Base-by-base conservation (phyloP, 2,329 filamentous ascomycete species). In the Colletotrichum kahawae region DNA sequence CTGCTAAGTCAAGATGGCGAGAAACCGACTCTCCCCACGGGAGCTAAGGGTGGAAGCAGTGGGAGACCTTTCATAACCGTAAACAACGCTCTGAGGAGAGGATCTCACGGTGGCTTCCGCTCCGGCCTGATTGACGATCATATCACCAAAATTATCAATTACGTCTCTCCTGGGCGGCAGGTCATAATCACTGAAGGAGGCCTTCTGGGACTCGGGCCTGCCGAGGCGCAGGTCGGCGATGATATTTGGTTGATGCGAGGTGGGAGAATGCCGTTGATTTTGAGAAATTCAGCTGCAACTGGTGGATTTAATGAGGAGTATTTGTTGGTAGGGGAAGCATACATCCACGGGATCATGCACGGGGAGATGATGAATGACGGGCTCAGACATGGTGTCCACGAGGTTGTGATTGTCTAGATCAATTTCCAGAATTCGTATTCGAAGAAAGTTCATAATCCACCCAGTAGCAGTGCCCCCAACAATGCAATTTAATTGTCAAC, bases 181-280 rank as follows among this genome's bases (percentile, higher is more conserved):
- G 14, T 48, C 2, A 7, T 75, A 4, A 48, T 68, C 14, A 75
- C 72, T 7, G n/a, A 36, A 0, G 10, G 27, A 5, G 69, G 63
- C 1, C 48, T 54, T 8, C 10, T 73, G 2, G 72, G 69, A 4
- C 57, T 72, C 6, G 72, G 56, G 6, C 63, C 69, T 7, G 43
- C 56, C 1, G 57, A 57, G 4, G 12, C 57, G 3, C n/a, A 48
- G 33, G 4, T 38, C 4, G 56, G 21, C 8, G 69, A 75, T 24
- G 69, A 75, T 13, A 13, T 75, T 16, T 75, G 73, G 73, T 33
- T 75, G 7, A 16, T 68, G 6, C 33, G 51, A 21, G 73, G 72
- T 21, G 64, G 63, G 2, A 60, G 69, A 10, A 72, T 68, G 62
- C 72, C 72, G 16, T 29, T 73, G n/a, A 3, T 75, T 9, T 31